Conservation (phyloP, 2,329 filamentous ascomycete genomes). For the Podosphaera leucotricha region DNA sequence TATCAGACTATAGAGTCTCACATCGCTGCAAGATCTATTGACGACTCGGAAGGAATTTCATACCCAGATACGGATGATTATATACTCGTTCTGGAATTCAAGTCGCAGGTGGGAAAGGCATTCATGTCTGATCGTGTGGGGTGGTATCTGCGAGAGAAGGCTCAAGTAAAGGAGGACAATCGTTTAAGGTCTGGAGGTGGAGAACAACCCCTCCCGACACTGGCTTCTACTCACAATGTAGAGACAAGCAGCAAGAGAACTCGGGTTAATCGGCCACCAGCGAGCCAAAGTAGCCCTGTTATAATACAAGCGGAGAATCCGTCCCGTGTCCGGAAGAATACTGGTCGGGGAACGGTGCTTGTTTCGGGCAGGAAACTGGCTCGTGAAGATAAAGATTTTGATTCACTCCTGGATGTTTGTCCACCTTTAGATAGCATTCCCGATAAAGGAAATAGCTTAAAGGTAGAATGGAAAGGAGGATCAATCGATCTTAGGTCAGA, state of each 20-base stretch:
- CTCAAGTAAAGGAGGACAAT: conserved; percentile 11
- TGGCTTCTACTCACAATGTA: background rate
- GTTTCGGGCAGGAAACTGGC: conserved; percentile 28
- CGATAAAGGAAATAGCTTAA: conserved; percentile 43
- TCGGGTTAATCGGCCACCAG: background rate
- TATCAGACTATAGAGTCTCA: conserved; percentile 25
- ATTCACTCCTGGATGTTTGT: conserved; percentile 45
- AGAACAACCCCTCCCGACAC: background rate
- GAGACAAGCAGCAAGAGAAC: conserved; percentile 2
- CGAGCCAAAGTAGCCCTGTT: background rate
- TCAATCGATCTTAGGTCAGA: conserved; percentile 55
- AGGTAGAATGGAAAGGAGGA: conserved; percentile 71
- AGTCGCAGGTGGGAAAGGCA: conserved; percentile 23
- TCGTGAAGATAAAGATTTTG: conserved; percentile 64
- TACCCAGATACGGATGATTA: no score
- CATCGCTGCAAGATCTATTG: conserved; percentile 11
- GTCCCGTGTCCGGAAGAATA: conserved; percentile 1
- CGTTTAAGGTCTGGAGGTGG: conserved; percentile 6
- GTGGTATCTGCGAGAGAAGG: conserved; percentile 12
- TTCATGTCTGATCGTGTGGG: conserved; percentile 10
- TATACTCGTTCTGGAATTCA: conserved; percentile 27
- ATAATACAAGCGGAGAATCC: background rate
- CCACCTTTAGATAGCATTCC: conserved; percentile 45
- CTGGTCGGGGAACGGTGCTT: conserved; percentile 9
- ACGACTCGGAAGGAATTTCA: conserved; percentile 25